A percentile compares a stretch with the other conserved stretches of the same genome.
These are phyloP conservation scores for Mycosphaerella arachidis DNA, from an alignment of 2,329 filamentous ascomycete species.

Conservation along the genomic window DNA sequence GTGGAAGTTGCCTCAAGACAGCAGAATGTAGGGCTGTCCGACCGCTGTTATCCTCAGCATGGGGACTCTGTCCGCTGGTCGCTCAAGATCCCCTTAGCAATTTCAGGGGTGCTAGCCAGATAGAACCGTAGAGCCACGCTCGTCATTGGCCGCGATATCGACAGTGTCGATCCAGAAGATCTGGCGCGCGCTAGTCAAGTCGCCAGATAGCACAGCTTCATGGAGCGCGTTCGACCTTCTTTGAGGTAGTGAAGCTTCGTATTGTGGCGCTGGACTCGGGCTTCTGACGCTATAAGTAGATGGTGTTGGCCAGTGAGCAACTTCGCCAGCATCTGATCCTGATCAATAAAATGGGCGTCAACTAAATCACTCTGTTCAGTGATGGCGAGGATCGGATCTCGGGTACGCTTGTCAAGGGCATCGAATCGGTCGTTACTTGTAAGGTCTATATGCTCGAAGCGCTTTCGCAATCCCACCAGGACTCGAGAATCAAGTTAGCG, in stretches of 20 bases:
- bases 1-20: not conserved
- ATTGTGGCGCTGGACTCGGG: not conserved
- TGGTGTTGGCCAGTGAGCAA: not conserved
- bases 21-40: not conserved
- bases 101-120: not conserved
- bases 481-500: not conserved
- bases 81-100: not conserved
- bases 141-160: not conserved
- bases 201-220: not conserved
- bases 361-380: not conserved
- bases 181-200: not conserved
- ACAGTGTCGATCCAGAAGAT: not conserved
- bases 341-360: not conserved
- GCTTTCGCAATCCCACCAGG: not conserved
- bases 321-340: not conserved
- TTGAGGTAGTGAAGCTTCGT: not conserved
- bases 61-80: not conserved
- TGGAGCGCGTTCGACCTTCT: not conserved
- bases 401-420: not conserved
- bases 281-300: not conserved
- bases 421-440: not conserved
- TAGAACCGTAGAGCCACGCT: not conserved
- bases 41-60: not conserved
- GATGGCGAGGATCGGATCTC: not conserved
- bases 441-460: not conserved